Conservation (phyloP, 2,329 filamentous ascomycete species). For the Teratosphaeriaceae sp. region DNA sequence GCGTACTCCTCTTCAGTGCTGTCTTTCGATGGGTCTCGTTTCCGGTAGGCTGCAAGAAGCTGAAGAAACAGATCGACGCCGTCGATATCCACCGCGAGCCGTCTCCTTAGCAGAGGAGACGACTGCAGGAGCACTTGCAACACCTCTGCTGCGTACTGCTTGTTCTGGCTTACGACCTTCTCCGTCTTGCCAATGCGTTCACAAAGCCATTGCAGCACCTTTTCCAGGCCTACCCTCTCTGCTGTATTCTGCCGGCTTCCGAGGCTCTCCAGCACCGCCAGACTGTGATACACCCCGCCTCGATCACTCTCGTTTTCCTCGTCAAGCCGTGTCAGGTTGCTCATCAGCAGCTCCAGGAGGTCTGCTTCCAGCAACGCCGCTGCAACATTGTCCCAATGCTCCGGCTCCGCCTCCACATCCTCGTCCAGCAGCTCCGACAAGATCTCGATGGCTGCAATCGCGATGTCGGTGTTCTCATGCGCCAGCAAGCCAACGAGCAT, state of each 20-base stretch:
- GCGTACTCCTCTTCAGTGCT: conserved; percentile 91
- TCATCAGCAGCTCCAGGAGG: conserved; percentile 64
- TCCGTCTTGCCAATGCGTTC: conserved; percentile 65
- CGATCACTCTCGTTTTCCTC: conserved; percentile 68
- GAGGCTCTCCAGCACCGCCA: conserved; percentile 78
- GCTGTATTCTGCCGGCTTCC: conserved; percentile 63
- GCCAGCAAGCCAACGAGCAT: conserved; percentile 76
- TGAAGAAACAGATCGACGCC: conserved; percentile 76
- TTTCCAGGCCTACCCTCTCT: conserved; percentile 64
- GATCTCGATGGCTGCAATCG: conserved; percentile 84
- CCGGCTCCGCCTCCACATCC: conserved; percentile 73
- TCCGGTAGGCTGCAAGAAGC: conserved; percentile 76
- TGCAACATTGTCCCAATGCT: conserved; percentile 73
- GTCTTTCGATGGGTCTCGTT: conserved; percentile 76
- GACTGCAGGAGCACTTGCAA: conserved; percentile 82
- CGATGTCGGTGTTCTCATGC: conserved; percentile 96
- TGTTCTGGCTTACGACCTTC: conserved; percentile 71
- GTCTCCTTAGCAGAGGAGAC: conserved; percentile 57
- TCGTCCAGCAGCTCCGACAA: conserved; percentile 89
- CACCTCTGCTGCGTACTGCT: conserved; percentile 89
- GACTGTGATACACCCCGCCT: conserved; percentile 76
- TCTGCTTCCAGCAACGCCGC: conserved; percentile 57
- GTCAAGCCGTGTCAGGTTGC: conserved; percentile 72
- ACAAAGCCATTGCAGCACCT: conserved; percentile 72
- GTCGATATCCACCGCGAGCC: conserved; percentile 51